phyloP scores from a whole-genome alignment of 371 early-diverging fungal genomes.

The Syncephalis fuscata region DNA sequence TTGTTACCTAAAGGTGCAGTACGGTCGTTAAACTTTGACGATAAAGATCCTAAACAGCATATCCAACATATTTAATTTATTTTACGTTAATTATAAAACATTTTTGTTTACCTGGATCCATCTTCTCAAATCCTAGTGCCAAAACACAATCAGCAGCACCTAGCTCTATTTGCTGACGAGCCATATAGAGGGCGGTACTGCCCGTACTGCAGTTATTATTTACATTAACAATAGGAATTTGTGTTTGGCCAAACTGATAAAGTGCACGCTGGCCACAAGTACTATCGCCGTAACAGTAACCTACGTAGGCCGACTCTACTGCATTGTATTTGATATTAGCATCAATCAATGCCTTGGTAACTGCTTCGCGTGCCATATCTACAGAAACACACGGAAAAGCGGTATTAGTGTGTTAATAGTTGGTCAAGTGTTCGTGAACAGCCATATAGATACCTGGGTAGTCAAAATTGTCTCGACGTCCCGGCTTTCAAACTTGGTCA shows the following conservation, averaged over 20 bases:
- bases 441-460: constrained; percentile 26
- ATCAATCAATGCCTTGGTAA: constrained; percentile 57
- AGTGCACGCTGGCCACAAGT: constrained; percentile 53
- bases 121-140: constrained; percentile 66
- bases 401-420: not conserved
- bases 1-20: constrained; percentile 39
- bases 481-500: constrained; percentile 23
- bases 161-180: constrained; percentile 40
- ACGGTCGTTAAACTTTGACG: constrained; percentile 35
- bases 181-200: constrained; percentile 54
- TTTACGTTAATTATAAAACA: too few relatives aligned
- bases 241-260: constrained; percentile 12
- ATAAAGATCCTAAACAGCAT: constrained; percentile 24
- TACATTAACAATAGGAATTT: constrained; percentile 43
- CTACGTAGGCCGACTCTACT: constrained; percentile 31
- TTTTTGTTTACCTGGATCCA: constrained; percentile 26
- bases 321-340: constrained; percentile 42
- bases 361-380: constrained; percentile 58
- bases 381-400: not conserved
- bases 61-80: too few relatives aligned
- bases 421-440: not conserved
- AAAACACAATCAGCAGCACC: constrained; percentile 54
- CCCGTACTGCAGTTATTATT: constrained; percentile 75
- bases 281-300: constrained; percentile 48
- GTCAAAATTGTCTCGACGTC: constrained; percentile 31